Evolutionary conservation across 2,329 filamentous ascomycete species (phyloP).

Genomic region (Pyrenophora tritici-repentis): DNA sequence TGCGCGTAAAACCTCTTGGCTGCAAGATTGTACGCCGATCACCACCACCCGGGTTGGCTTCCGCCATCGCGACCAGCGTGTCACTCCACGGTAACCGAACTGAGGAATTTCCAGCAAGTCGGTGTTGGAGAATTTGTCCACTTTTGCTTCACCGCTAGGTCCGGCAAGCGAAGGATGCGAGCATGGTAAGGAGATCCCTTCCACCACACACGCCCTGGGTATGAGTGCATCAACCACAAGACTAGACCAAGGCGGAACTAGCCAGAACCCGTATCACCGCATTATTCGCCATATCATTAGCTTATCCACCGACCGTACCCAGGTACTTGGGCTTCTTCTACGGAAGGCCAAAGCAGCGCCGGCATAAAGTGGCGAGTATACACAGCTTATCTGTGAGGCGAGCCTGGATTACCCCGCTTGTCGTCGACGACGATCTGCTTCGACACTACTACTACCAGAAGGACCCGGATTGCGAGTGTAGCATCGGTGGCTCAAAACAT

Average conservation of each 20-base stretch:
- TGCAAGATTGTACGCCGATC: constrained; percentile 20
- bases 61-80: constrained; percentile 6
- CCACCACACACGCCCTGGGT: constrained; percentile 18
- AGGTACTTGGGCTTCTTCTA: constrained; percentile 2
- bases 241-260: constrained; percentile 6
- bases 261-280: background rate
- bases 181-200: constrained; percentile 26
- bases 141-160: constrained; percentile 20
- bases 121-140: constrained; percentile 8
- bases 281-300: background rate
- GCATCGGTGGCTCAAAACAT: background rate
- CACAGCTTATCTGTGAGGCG: constrained; percentile 2
- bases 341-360: constrained; percentile 4
- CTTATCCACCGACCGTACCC: constrained; percentile 5
- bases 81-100: constrained; percentile 6
- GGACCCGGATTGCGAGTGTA: constrained; percentile 1
- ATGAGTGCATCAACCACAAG: constrained; percentile 18
- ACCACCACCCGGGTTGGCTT: constrained; percentile 13
- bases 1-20: constrained; percentile 15
- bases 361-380: constrained; percentile 6
- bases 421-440: constrained; percentile 7
- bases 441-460: background rate
- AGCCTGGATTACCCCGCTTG: constrained; percentile 17
- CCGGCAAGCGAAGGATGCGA: constrained; percentile 14
- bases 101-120: constrained; percentile 12